phyloP scores from a whole-genome alignment of 148 eudicot species.

The Heliosperma pusillum region DNA sequence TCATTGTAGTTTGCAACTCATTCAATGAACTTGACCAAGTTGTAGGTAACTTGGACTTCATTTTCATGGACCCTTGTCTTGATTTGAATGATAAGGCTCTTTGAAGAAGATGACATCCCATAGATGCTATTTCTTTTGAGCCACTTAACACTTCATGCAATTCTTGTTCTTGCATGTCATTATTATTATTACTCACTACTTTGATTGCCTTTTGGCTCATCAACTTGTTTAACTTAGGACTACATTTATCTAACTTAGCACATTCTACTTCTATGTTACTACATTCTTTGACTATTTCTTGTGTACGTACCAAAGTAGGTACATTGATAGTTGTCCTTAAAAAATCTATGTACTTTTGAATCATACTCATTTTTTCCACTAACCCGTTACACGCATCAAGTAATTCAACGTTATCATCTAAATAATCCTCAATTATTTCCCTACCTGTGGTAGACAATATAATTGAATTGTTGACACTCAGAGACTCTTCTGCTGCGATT shows the following conservation, averaged over 20 bases:
- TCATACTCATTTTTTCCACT: conserved; percentile 24
- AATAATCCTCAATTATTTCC: conserved; percentile 18
- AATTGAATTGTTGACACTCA: background rate
- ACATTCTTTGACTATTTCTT: conserved; percentile 17
- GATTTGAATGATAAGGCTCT: conserved; percentile 33
- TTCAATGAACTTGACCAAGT: conserved; percentile 27
- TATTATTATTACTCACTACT: background rate
- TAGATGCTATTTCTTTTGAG: conserved; percentile 30
- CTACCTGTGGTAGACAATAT: background rate
- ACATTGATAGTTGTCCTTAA: conserved; percentile 8
- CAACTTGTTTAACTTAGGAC: conserved; percentile 15
- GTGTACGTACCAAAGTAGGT: conserved; percentile 6
- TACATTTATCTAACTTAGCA: conserved; percentile 21
- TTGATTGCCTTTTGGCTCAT: conserved; percentile 15
- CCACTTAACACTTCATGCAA: conserved; percentile 26
- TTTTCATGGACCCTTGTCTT: conserved; percentile 22
- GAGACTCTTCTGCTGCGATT: conserved; percentile 7
- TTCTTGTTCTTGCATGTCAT: conserved; percentile 10
- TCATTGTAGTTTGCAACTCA: conserved; percentile 8
- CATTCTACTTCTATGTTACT: conserved; percentile 18
- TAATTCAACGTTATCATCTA: conserved; percentile 26
- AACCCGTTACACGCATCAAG: conserved; percentile 34
- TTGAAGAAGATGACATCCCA: conserved; percentile 29
- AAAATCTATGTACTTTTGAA: conserved; percentile 18
- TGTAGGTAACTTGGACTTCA: conserved; percentile 24